Percentiles rank a stretch among this genome's conserved stretches.
These are phyloP conservation scores for Seiridium unicorne DNA, from an alignment of 2,329 filamentous ascomycete genomes.

Conservation along the genomic window DNA sequence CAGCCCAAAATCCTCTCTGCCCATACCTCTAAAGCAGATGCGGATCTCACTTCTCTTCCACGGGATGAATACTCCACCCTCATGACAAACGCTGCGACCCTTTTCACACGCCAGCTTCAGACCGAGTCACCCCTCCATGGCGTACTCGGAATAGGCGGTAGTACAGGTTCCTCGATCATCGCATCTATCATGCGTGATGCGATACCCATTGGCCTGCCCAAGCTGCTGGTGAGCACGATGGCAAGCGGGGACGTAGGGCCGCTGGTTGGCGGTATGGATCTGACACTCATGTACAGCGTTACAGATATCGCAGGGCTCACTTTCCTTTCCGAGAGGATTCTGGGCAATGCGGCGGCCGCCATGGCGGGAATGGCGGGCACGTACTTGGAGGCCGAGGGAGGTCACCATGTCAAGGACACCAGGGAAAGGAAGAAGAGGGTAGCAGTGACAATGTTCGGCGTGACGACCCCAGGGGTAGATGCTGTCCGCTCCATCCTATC, in stretches of 20 bases:
- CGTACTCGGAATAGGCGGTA: conserved; percentile 60
- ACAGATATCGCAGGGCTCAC: conserved; percentile 70
- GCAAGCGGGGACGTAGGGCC: conserved; percentile 64
- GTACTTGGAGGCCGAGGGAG: conserved; percentile 26
- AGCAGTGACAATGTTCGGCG: conserved; percentile 72
- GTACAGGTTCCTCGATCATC: conserved; percentile 59
- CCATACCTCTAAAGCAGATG: background rate
- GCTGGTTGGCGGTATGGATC: conserved; percentile 67
- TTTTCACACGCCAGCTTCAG: conserved; percentile 24
- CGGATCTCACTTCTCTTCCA: background rate
- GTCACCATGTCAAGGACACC: background rate
- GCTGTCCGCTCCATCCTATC: conserved; percentile 48
- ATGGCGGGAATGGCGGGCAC: conserved; percentile 56
- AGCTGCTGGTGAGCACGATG: conserved; percentile 69
- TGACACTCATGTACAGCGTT: conserved; percentile 69
- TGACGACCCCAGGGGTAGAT: conserved; percentile 66
- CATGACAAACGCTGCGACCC: background rate
- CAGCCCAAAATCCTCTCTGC: background rate
- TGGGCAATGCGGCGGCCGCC: conserved; percentile 62
- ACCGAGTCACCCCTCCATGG: conserved; percentile 32
- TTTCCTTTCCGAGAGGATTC: conserved; percentile 51
- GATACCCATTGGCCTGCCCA: conserved; percentile 65
- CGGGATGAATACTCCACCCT: conserved; percentile 3
- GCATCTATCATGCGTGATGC: conserved; percentile 59
- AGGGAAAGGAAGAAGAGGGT: conserved; percentile 43